Percentiles rank a stretch among this genome's conserved stretches.
Conservation (phyloP, 768 basidiomycete genomes). For the Collybiopsis confluens region DNA sequence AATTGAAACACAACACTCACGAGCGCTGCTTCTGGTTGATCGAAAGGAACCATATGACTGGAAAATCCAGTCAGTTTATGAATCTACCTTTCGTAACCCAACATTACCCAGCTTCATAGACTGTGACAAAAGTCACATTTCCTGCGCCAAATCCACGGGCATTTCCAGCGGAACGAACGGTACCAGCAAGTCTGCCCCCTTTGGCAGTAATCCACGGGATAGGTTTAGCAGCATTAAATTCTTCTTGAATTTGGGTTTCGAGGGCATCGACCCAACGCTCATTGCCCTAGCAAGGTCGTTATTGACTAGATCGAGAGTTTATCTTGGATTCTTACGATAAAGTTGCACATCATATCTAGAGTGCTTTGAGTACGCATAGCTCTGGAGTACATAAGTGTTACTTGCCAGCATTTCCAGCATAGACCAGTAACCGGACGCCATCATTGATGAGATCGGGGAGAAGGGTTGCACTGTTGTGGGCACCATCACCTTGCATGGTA, state of each 20-base stretch:
- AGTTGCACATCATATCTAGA: conserved; percentile 86
- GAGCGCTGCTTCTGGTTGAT: conserved; percentile 84
- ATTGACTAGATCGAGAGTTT: neutral
- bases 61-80: conserved; percentile 4
- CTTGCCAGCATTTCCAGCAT: conserved; percentile 81
- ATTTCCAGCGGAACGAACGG: conserved; percentile 67
- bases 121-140: conserved; percentile 78
- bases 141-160: conserved; percentile 63
- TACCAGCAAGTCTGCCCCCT: conserved; percentile 57
- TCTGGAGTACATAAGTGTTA: conserved; percentile 7
- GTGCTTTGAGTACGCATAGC: neutral
- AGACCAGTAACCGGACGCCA: conserved; percentile 82
- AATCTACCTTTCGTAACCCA: too few species aligned
- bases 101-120: conserved; percentile 83
- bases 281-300: conserved; percentile 49
- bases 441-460: conserved; percentile 78
- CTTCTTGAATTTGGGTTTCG: conserved; percentile 54
- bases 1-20: conserved; percentile 34
- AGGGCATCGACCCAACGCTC: conserved; percentile 70
- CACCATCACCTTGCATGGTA: conserved; percentile 76
- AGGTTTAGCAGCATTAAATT: conserved; percentile 47
- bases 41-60: conserved; percentile 87
- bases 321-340: conserved; percentile 41
- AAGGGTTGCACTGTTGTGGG: conserved; percentile 76
- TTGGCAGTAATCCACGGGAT: conserved; percentile 54